Evolutionary conservation across 1,284 basidiomycete species (phyloP), one percentile per base, ranked within the genome.

Genomic region (Stereum hirsutum): DNA sequence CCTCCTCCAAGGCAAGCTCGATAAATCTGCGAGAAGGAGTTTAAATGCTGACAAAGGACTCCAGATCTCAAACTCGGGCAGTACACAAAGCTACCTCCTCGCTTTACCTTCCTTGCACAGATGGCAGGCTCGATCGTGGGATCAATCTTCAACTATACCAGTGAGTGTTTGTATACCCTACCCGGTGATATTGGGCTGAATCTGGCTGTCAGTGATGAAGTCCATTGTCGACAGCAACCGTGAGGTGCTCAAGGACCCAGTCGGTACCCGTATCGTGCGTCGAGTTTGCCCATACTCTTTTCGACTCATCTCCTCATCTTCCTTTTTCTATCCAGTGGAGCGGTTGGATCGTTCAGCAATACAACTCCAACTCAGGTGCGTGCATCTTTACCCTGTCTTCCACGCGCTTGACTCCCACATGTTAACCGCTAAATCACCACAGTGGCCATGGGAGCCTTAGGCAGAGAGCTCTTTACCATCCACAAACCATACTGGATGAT

Each of bases 21-120:
- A 10, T 10, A 15, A 17, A 23, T 5, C 11, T 19, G 21, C 43
- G 20, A 12, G n/a, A 6, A 2, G 6, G n/a, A n/a, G n/a, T n/a
- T n/a, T n/a, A 25, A 25, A 11, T 10, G 2, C 2, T 17, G 31
- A 20, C 36, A 11, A 32, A 2, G 30, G 3, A 11, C 47, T 45
- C 10, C 66, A 78, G 58, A 79, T 52, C 61, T 49, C 10, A 81
- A 82, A 54, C 69, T 82, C 6, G 75, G 71, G 14, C 79, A 81
- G 51, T 81, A 75, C 53, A 69, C 65, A n/a, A 74, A 75, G 52
- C 54, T 74, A 19, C 69, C 70, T 12, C 72, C 70, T 1, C 56
- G 68, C 10, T 52, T 58, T 14, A 72, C 69, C 6, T 74, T 74
- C 48, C 57, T 55, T 5, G 65, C 66, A 6, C 74, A 76, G 55